These are phyloP conservation scores for Rhododendron ferrugineum DNA, from an alignment of 148 eudicot species.

Conservation along the genomic window DNA sequence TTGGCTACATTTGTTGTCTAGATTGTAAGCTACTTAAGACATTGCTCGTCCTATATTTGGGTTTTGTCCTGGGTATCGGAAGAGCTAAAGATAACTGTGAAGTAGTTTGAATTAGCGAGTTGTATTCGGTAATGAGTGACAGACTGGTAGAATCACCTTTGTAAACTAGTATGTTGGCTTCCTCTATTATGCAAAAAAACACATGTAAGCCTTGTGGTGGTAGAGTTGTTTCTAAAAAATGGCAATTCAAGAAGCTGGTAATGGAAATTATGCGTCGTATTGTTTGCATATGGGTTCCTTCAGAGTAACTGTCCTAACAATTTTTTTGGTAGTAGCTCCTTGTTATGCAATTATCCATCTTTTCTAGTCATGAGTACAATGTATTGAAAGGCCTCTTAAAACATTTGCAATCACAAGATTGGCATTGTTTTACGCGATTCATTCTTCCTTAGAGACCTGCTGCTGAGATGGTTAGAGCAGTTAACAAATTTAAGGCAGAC, in stretches of 20 bases:
- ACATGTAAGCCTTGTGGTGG: background rate
- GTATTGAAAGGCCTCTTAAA: background rate
- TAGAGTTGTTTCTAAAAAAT: background rate
- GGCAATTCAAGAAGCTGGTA: constrained; percentile 3
- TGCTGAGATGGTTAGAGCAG: constrained; percentile 70
- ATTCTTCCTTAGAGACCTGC: constrained; percentile 63
- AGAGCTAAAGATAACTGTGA: background rate
- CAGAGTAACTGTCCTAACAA: background rate
- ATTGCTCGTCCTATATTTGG: background rate
- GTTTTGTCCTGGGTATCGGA: background rate
- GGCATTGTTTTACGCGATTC: background rate
- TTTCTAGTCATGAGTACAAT: background rate
- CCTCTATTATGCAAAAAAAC: background rate
- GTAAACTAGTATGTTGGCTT: background rate
- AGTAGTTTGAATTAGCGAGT: background rate
- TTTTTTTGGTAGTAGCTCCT: background rate
- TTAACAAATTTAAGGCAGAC: constrained; percentile 85
- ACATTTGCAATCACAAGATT: background rate
- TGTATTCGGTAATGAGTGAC: background rate
- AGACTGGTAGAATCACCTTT: background rate
- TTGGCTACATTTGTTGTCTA: background rate
- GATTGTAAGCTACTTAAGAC: background rate
- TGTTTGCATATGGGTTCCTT: background rate
- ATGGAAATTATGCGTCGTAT: background rate
- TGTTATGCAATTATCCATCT: background rate